A percentile compares a stretch with the other conserved stretches of the same genome.
Conservation (phyloP, 306 rosid species). For the Cucumis cinereus region DNA sequence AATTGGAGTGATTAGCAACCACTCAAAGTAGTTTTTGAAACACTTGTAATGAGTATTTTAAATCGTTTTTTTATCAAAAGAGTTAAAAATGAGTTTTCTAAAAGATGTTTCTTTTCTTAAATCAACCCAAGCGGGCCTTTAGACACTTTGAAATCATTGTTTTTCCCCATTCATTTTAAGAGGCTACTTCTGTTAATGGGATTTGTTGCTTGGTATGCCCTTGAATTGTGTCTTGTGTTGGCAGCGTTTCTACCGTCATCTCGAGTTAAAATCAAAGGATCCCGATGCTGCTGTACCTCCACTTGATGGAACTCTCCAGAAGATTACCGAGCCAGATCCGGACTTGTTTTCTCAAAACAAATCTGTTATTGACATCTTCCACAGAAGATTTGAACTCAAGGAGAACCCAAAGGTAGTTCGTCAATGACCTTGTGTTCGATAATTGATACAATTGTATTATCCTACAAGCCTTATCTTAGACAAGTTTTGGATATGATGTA, state of each 20-base stretch:
- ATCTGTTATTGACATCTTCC: slow-evolving; percentile 32
- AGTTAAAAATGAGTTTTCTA: too few relatives aligned
- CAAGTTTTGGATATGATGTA: slow-evolving; percentile 10
- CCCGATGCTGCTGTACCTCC: slow-evolving; percentile 68
- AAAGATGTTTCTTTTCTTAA: too few relatives aligned
- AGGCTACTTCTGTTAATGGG: not conserved
- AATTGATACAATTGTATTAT: not conserved
- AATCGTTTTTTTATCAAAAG: too few relatives aligned
- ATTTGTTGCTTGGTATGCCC: not conserved
- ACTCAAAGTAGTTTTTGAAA: too few relatives aligned
- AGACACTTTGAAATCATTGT: not conserved
- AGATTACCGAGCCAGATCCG: slow-evolving; percentile 55
- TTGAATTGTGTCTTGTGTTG: slow-evolving; percentile 6
- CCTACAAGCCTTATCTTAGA: not conserved
- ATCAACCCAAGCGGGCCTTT: too few relatives aligned
- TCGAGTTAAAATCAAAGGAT: slow-evolving; percentile 69
- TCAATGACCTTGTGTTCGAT: too few relatives aligned
- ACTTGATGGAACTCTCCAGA: slow-evolving; percentile 61
- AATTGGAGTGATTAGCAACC: too few relatives aligned
- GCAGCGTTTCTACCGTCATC: slow-evolving; percentile 62
- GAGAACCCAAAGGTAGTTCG: slow-evolving; percentile 18
- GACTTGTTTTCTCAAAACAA: slow-evolving; percentile 41
- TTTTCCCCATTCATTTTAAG: not conserved
- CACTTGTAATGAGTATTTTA: too few relatives aligned
- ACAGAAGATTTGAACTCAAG: slow-evolving; percentile 34